Evolutionary conservation across 805 yeast species (phyloP).

Genomic region (Nakazawaea sp.): DNA sequence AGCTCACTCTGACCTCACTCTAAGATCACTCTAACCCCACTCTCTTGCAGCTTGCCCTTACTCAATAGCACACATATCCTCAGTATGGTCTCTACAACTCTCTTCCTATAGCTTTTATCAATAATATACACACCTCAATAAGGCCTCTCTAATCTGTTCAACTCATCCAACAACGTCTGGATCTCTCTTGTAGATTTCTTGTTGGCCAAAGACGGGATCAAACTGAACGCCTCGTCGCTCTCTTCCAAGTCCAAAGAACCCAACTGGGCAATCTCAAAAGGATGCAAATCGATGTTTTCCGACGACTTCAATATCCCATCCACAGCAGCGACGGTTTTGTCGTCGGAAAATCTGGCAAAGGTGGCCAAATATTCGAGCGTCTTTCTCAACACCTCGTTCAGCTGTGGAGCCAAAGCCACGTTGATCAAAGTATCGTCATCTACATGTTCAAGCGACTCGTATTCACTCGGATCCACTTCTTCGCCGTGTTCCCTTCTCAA

Average conservation of each 20-base stretch:
- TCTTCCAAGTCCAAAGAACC: conserved; percentile 89
- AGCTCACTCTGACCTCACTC: no score
- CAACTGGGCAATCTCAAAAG: conserved; percentile 90
- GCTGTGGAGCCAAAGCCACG: conserved; percentile 59
- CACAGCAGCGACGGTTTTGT: conserved; percentile 89
- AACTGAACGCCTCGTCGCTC: conserved; percentile 91
- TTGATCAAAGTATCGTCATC: conserved; percentile 44
- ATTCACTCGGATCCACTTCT: conserved; percentile 21
- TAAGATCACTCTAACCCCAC: no score
- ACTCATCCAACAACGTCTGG: conserved; percentile 81
- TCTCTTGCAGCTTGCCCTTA: no score
- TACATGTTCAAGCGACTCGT: conserved; percentile 26
- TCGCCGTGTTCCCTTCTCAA: conserved; percentile 26
- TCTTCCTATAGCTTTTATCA: no score
- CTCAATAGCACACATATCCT: no score
- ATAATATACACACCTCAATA: conserved; percentile 20
- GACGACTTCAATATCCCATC: conserved; percentile 74
- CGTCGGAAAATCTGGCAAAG: conserved; percentile 87
- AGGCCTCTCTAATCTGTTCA: conserved; percentile 56
- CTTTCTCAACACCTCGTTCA: conserved; percentile 84
- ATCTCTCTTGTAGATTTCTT: conserved; percentile 84
- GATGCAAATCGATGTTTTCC: conserved; percentile 77
- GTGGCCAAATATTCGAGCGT: conserved; percentile 80
- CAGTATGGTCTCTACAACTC: no score
- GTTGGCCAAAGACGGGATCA: conserved; percentile 73